Evolutionary conservation across 1,139 yeast species (phyloP).

Genomic region (Kazachstania sp.): DNA sequence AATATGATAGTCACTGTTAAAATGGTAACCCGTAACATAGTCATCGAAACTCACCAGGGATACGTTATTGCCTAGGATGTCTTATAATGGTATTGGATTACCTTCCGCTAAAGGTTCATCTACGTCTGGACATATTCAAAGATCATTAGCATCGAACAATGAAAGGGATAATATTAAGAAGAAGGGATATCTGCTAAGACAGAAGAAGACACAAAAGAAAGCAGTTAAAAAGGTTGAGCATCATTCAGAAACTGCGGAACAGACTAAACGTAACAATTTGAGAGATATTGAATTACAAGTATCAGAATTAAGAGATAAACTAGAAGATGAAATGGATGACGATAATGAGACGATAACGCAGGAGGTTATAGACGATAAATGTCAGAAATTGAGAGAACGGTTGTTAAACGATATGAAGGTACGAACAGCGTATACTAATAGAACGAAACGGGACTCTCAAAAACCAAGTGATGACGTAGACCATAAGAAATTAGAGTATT

Average conservation of each 20-base stretch:
- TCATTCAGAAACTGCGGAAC: background rate
- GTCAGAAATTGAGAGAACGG: constrained; percentile 3
- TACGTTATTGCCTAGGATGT: no score
- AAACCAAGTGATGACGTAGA: no score
- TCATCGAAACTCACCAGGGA: no score
- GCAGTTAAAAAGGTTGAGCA: background rate
- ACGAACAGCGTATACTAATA: background rate
- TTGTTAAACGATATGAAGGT: background rate
- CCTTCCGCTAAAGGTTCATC: constrained; percentile 28
- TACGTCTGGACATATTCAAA: constrained; percentile 29
- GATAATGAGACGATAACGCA: background rate
- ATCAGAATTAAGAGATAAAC: constrained; percentile 18
- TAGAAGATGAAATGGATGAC: constrained; percentile 21
- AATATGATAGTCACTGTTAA: no score
- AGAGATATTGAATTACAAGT: constrained; percentile 21
- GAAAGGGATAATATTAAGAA: background rate
- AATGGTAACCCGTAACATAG: no score
- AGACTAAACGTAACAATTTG: constrained; percentile 3
- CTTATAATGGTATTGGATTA: constrained; percentile 26
- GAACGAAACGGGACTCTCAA: background rate
- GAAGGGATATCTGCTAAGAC: background rate
- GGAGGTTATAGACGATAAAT: constrained; percentile 13
- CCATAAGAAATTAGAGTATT: no score
- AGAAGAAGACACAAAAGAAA: background rate
- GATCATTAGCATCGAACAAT: constrained; percentile 14